A percentile compares a stretch with the other conserved stretches of the same genome.
Evolutionary conservation across 495 filamentous ascomycete genomes (phyloP).

Genomic region (Penicillium antarcticum): DNA sequence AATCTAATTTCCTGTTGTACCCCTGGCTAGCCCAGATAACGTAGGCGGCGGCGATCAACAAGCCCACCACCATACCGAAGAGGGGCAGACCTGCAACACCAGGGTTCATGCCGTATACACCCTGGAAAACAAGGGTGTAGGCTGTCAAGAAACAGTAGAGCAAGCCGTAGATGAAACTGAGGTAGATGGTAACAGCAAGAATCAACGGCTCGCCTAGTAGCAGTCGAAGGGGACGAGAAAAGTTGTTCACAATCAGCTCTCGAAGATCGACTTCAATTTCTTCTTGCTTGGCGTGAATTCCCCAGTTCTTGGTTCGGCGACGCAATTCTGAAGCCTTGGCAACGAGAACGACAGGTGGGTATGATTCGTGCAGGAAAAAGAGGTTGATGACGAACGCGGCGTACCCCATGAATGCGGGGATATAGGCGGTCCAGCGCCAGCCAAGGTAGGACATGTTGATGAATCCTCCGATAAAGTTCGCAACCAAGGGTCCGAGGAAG

Average conservation of each 20-base stretch:
- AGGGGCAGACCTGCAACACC: constrained; percentile 39
- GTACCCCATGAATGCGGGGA: constrained; percentile 74
- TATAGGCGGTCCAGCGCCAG: constrained; percentile 88
- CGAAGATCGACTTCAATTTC: constrained; percentile 83
- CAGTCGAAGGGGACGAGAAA: constrained; percentile 28
- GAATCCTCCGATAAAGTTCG: constrained; percentile 86
- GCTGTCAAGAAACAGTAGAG: constrained; percentile 46
- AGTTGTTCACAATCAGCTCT: constrained; percentile 47
- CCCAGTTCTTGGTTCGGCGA: constrained; percentile 84
- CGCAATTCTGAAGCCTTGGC: constrained; percentile 75
- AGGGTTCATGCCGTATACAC: constrained; percentile 32
- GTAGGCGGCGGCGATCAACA: constrained; percentile 33
- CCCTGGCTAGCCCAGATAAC: constrained; percentile 20
- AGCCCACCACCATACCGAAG: constrained; percentile 43
- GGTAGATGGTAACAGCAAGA: constrained; percentile 26
- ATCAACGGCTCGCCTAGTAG: constrained; percentile 28
- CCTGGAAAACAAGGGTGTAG: constrained; percentile 41
- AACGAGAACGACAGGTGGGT: constrained; percentile 78
- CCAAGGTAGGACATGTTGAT: constrained; percentile 49
- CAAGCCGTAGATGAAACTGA: constrained; percentile 41
- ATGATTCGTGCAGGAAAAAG: constrained; percentile 79
- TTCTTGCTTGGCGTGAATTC: constrained; percentile 91
- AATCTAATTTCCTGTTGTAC: constrained; percentile 60
- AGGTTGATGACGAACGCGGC: constrained; percentile 65
- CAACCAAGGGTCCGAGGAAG: constrained; percentile 77